A percentile compares a stretch with the other conserved stretches of the same genome.
Evolutionary conservation across 768 basidiomycete species (phyloP).

Genomic region (Mycena floridula): DNA sequence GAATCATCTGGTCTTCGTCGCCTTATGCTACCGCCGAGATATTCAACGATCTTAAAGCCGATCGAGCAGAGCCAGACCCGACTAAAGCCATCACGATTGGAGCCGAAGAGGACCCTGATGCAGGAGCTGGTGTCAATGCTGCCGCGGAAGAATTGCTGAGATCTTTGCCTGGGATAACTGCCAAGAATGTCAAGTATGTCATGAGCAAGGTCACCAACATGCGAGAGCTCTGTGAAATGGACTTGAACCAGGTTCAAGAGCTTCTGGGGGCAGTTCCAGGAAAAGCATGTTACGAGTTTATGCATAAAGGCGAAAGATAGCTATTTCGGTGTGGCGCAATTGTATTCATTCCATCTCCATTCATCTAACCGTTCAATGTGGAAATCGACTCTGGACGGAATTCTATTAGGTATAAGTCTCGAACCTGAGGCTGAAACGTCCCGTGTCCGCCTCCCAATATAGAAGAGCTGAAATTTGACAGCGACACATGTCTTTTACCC

Average conservation of each 20-base stretch:
- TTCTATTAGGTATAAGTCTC: no score
- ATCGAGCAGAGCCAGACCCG: constrained; percentile 77
- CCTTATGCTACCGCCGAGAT: constrained; percentile 89
- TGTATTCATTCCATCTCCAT: no score
- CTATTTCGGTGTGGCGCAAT: no score
- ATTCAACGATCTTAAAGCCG: constrained; percentile 84
- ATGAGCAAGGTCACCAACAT: constrained; percentile 78
- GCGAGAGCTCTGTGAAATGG: constrained; percentile 65
- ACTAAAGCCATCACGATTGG: constrained; percentile 73
- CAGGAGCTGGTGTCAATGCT: constrained; percentile 62
- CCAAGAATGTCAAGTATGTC: constrained; percentile 81
- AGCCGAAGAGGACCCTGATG: constrained; percentile 66
- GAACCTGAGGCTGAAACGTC: no score
- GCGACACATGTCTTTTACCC: no score
- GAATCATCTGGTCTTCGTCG: constrained; percentile 97
- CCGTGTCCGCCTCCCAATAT: no score
- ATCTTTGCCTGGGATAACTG: constrained; percentile 76
- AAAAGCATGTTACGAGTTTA: constrained; percentile 73
- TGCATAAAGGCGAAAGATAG: constrained; percentile 77
- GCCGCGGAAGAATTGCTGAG: constrained; percentile 81
- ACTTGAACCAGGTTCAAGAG: constrained; percentile 54
- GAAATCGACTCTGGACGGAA: no score
- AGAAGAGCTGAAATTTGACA: no score
- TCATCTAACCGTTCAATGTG: no score
- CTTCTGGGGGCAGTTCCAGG: constrained; percentile 81